Evolutionary conservation across 768 basidiomycete genomes (phyloP).

Genomic region (Amanita fuliginea): DNA sequence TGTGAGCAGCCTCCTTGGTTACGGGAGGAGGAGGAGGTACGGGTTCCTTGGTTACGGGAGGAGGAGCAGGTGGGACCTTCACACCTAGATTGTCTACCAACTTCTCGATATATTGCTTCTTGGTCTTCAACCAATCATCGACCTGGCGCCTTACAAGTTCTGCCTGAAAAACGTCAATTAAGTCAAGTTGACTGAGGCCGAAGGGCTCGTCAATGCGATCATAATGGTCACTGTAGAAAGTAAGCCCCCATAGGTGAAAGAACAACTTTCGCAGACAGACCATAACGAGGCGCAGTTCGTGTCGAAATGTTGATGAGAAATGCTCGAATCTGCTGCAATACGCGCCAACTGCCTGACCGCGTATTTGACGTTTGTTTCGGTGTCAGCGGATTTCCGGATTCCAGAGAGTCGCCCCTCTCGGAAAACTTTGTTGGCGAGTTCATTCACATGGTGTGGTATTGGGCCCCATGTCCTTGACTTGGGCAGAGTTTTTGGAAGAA

Average conservation of each 20-base stretch:
- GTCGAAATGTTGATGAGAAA: neutral
- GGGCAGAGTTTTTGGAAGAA: neutral
- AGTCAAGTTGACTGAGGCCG: neutral
- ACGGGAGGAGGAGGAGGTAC: neutral
- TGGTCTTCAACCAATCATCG: neutral
- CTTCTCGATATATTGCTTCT: neutral
- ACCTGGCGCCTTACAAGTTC: neutral
- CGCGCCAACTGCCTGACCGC: neutral
- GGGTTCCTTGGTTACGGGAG: conserved; percentile 4
- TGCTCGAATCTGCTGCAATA: neutral
- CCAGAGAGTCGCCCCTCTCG: neutral
- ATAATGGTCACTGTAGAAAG: neutral
- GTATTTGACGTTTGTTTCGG: neutral
- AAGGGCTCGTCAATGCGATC: conserved; percentile 1
- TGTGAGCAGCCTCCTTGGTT: neutral
- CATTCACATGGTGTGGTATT: neutral
- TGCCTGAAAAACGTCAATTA: neutral
- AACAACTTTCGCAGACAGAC: neutral
- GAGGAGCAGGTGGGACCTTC: neutral
- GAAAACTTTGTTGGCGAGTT: neutral
- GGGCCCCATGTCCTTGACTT: conserved; percentile 2
- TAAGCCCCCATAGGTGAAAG: too few relatives aligned
- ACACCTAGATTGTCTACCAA: conserved; percentile 8
- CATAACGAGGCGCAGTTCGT: neutral
- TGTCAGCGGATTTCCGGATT: neutral